phyloP scores from a whole-genome alignment of 305 asterid genomes.

The Withania somnifera region DNA sequence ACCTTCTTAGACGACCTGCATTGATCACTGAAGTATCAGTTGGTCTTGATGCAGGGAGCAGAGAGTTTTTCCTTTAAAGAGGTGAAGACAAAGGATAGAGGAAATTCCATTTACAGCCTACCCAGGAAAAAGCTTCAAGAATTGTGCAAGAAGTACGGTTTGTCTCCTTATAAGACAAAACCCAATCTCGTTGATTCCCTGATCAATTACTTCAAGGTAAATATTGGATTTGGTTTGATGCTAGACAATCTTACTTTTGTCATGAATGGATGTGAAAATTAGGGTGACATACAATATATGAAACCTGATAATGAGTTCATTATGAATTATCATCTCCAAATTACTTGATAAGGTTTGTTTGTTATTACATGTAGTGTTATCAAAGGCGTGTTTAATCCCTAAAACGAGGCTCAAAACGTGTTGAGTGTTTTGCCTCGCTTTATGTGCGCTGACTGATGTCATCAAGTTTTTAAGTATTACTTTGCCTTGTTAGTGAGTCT shows the following conservation, averaged over 20 bases:
- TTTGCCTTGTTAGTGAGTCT: too few species aligned
- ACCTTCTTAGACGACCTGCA: background rate
- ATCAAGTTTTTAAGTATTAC: too few species aligned
- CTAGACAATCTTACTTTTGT: background rate
- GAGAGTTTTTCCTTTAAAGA: background rate
- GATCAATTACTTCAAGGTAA: conserved; percentile 14
- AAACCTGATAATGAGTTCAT: background rate
- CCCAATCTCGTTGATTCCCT: conserved; percentile 6
- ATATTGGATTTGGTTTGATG: background rate
- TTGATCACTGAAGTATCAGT: background rate
- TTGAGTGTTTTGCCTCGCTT: too few species aligned
- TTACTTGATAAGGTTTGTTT: background rate
- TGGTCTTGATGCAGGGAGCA: conserved; percentile 1
- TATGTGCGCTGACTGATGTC: too few species aligned
- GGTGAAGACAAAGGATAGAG: conserved; percentile 1
- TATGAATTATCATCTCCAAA: background rate
- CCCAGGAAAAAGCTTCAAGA: conserved; percentile 12
- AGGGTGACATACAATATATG: background rate
- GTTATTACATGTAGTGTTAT: too few species aligned
- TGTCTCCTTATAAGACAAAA: conserved; percentile 16
- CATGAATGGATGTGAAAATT: background rate
- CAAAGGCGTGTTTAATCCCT: too few species aligned
- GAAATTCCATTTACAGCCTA: conserved; percentile 1
- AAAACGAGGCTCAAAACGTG: too few species aligned
- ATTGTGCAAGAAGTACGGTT: conserved; percentile 7